phyloP scores from a whole-genome alignment of 306 rosid species.

The Acacia confusa region DNA sequence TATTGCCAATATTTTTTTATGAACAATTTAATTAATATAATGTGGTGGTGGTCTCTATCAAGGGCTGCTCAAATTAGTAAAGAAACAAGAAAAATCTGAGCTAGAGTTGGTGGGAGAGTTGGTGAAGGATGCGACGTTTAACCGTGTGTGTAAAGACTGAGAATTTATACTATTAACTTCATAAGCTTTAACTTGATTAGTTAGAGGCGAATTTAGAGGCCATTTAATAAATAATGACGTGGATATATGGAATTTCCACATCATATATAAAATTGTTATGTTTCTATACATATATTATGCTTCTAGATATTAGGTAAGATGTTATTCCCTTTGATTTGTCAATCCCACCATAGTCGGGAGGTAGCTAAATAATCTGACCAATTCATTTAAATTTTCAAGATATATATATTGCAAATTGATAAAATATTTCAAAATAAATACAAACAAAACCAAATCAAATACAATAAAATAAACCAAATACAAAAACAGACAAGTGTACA shows the following conservation, averaged over 20 bases:
- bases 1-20: background rate
- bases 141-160: background rate
- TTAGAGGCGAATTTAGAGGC: background rate
- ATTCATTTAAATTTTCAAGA: too few species aligned
- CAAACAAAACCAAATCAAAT: too few species aligned
- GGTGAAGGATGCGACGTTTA: slow-evolving; percentile 28
- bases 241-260: background rate
- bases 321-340: slow-evolving; percentile 15
- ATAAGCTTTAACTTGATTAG: background rate
- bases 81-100: background rate
- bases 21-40: background rate
- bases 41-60: background rate
- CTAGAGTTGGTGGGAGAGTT: slow-evolving; percentile 36
- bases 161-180: background rate
- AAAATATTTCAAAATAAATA: too few species aligned
- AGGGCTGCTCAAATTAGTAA: background rate
- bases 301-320: slow-evolving; percentile 17
- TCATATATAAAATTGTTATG: background rate
- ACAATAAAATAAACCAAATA: too few species aligned
- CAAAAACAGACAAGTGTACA: too few species aligned
- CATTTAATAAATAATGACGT: background rate
- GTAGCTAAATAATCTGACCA: background rate
- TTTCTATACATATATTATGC: background rate
- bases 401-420: too few species aligned
- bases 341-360: background rate